Base-by-base conservation (phyloP, 1,284 basidiomycete genomes). In the Prillingera fragicola region DNA sequence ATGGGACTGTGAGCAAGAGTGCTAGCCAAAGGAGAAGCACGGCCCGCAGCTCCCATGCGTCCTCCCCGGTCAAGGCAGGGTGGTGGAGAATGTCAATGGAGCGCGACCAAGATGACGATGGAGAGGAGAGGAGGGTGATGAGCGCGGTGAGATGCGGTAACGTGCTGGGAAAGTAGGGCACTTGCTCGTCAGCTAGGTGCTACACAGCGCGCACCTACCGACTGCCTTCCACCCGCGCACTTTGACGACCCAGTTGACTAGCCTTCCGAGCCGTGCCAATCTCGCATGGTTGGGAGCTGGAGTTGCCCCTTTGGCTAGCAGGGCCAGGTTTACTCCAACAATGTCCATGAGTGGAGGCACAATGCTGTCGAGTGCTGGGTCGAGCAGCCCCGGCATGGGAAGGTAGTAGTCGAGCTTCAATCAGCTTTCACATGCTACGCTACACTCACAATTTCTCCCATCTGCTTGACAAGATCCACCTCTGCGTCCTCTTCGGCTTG, bases 341-440 rank as follows among this genome's bases (percentile, higher is more conserved):
- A 69, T 67, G 23, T 79, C 76, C 36, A 89, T 82, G 3, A 87
- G 80, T 0, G 92, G 91, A 2, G 75, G 70, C 10, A 97, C 80
- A 48, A 98, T 81, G 14, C 73, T 65, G 59, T 91, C 86, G n/a
- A 99, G 77, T 59, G 81, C 84, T n/a, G 92, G 91, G 66, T 98
- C 95, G n/a, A 97, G 78, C 1, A 99, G 78, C 60, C 92, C 89
- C 2, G 91, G 77, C 60, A 94, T 87, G 48, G 97, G 92, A 63
- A 96, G 91, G 62, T 96, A 98, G 63, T 83, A 79, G 65, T 82
- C 80, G 31, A 97, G 78, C 91, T 96, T 49, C 17, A 12, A 27
- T 33, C 8, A 36, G 36, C 19, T 39, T 6, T n/a, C n/a, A n/a
- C n/a, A n/a, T 7, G 14, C 23, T 14, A 17, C n/a, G 13, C 19